Conservation (phyloP, 306 rosid species). For the Vicia villosa region DNA sequence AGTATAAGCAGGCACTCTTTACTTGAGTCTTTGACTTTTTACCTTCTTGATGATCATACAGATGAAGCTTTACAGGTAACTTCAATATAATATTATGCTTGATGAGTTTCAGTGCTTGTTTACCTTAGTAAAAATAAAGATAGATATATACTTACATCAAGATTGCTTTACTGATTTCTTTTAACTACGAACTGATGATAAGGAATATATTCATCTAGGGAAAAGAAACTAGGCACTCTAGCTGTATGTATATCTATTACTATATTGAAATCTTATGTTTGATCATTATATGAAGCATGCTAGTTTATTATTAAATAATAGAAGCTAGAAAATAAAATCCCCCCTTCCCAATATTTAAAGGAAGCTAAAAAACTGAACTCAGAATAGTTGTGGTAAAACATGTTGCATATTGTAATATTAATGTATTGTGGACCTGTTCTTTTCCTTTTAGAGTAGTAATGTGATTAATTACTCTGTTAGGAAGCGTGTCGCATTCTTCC, state of each 20-base stretch:
- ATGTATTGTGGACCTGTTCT: not conserved
- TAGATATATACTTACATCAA: conserved; percentile 28
- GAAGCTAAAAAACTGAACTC: conserved; percentile 10
- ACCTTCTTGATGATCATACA: conserved; percentile 83
- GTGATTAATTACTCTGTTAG: conserved; percentile 53
- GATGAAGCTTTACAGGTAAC: conserved; percentile 87
- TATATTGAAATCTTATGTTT: conserved; percentile 9
- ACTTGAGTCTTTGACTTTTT: conserved; percentile 79
- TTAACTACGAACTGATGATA: conserved; percentile 11
- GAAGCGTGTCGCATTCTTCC: conserved; percentile 91
- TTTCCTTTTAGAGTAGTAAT: conserved; percentile 31
- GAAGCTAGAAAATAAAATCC: not conserved
- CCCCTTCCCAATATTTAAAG: conserved; percentile 1
- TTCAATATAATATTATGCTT: conserved; percentile 26
- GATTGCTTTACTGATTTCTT: conserved; percentile 14
- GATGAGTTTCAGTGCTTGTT: conserved; percentile 22
- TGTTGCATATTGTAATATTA: conserved; percentile 15
- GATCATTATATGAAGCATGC: conserved; percentile 16
- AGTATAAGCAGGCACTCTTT: conserved; percentile 71
- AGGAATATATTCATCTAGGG: conserved; percentile 17
- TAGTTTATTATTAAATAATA: not conserved
- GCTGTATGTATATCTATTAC: not conserved
- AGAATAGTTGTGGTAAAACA: not conserved
- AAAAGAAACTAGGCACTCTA: conserved; percentile 3
- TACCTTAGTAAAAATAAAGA: conserved; percentile 12